Base-by-base conservation (phyloP, 345 rosid species). In the Camelina laxa region DNA sequence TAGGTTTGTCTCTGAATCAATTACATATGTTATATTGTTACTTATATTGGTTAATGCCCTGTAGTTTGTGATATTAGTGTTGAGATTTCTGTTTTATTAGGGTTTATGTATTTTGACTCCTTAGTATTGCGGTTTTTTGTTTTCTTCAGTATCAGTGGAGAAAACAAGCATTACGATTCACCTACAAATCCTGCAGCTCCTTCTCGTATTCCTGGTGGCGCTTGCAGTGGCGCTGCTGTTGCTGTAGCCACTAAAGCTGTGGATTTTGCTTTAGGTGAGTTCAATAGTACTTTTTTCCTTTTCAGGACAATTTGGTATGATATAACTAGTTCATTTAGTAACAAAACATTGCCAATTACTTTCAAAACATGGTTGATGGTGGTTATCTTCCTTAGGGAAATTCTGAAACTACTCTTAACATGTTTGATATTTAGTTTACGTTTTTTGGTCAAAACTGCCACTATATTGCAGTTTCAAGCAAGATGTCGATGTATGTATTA, bases 161-260 rank as follows among this genome's bases (percentile, higher is more conserved):
- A 88, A 79, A 95, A 89, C 80, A 89, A 80, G 84, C 91, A 90
- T 80, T 86, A 90, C 72, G 87, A 82, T 58, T 81, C 94, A 13
- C 99, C 99, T 7, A 88, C 91, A 65, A 95, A 95, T 87, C 99
- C 99, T 71, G 87, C 81, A 9, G 91, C 84, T 21, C 87, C 85
- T 61, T 60, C 86, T 65, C 82, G 84, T 65, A 85, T 92, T 65
- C 89, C 99, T 0, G 98, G 99, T 76, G 99, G 99, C 67, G 84
- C 97, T 44, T 89, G 83, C 66, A 89, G 99, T 78, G 99, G 98
- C 38, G 93, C 99, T 80, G 97, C 98, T 54, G 90, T 95, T 67
- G 81, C 94, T 16, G 99, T 95, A 15, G 97, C 99, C 14, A 92
- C 97, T 68, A 78, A 85, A 19, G 84, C 93, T 73, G 94, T 87